Conservation (phyloP, 495 filamentous ascomycete genomes). For the Lentithecium fluviatile region DNA sequence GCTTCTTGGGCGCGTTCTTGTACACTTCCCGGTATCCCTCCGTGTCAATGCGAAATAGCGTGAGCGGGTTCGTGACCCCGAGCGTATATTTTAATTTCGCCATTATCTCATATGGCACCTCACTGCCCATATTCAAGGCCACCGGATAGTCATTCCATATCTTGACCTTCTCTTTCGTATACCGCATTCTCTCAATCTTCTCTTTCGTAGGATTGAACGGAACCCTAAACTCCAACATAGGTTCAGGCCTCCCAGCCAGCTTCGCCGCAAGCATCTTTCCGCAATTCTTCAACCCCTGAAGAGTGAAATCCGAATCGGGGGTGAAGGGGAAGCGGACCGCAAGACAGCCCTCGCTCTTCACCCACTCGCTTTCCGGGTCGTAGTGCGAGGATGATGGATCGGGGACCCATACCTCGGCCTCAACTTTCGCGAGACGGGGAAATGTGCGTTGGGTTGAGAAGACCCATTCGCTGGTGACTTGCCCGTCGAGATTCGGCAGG, state of each 20-base stretch:
- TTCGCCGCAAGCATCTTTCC: constrained; percentile 35
- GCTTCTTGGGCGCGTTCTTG: constrained; percentile 70
- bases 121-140: constrained; percentile 49
- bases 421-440: constrained; percentile 67
- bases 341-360: constrained; percentile 56
- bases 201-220: constrained; percentile 61
- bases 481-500: constrained; percentile 35
- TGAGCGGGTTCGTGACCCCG: constrained; percentile 62
- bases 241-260: constrained; percentile 20
- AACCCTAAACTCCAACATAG: constrained; percentile 51
- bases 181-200: constrained; percentile 54
- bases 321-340: constrained; percentile 58
- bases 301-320: constrained; percentile 32
- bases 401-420: constrained; percentile 77
- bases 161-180: constrained; percentile 60
- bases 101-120: constrained; percentile 52
- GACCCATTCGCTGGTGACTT: constrained; percentile 61
- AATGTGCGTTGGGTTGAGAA: constrained; percentile 80
- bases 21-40: constrained; percentile 63
- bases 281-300: constrained; percentile 31
- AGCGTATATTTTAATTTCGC: constrained; percentile 56
- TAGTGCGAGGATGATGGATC: constrained; percentile 56
- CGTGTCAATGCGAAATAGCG: constrained; percentile 70
- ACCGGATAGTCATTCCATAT: constrained; percentile 74
- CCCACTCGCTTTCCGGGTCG: constrained; percentile 46